Evolutionary conservation across 805 yeast genomes (phyloP), one percentile per base, ranked within the genome.

Genomic region (Barnettozyma vustinii): DNA sequence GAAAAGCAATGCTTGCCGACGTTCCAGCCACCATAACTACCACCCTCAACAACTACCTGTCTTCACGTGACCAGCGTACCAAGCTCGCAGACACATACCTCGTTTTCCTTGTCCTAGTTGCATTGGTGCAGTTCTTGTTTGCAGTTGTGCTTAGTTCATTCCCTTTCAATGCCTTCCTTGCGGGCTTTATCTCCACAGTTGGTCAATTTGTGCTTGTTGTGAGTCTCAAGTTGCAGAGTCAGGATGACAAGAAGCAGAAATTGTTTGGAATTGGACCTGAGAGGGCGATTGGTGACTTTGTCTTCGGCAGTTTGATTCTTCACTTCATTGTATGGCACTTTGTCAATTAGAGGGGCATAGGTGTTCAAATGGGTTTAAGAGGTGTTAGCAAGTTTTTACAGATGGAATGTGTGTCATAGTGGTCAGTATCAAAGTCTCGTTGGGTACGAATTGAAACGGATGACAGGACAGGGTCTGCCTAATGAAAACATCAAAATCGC

Each of bases 141-240:
- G 86, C 87, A 56, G 57, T 83, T 39, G 52, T 89, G 13, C 80
- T 90, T 42, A 96, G 97, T 35, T 88, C 80, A 59, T 94, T 85
- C 77, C 99, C 99, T 16, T 94, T 94, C 77, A 94, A 94, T 69
- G 98, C 97, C 21, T 94, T 94, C 64, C 75, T 94, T 51, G 92
- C 96, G 19, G 98, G 98, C 1, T 94, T 94, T 64, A 79, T 85
- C 48, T 73, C 89, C 20, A 87, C 97, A 41, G 97, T 94, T 45
- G 98, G 96, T 13, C 98, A 94, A 67, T 94, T 94, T 65, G 98
- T 94, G 23, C 76, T 94, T 54, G 81, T 95, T 12, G 88, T 87
- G 39, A 77, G 87, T 52, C 72, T 94, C 61, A 76, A 98, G 61
- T 75, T 92, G 61, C 97, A 91, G 63, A 73, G 76, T 50, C 58